These are phyloP conservation scores for Penicillium vulpinum DNA, from an alignment of 2,329 filamentous ascomycete genomes.

Conservation along the genomic window DNA sequence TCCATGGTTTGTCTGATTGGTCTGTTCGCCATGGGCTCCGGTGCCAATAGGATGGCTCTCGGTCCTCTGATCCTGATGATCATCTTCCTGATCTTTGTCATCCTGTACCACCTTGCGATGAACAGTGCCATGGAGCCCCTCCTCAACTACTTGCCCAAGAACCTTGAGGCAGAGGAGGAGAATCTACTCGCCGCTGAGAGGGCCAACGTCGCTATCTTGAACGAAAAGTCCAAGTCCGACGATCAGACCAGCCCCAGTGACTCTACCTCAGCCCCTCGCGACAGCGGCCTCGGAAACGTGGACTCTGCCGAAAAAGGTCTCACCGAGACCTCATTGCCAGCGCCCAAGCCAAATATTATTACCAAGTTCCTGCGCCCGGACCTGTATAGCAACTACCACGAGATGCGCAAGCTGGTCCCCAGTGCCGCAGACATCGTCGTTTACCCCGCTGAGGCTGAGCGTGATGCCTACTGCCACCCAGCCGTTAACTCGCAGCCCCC, in stretches of 20 bases:
- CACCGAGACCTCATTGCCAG: conserved; percentile 20
- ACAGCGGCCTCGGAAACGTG: conserved; percentile 32
- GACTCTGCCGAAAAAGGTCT: conserved; percentile 41
- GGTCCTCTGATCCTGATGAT: conserved; percentile 76
- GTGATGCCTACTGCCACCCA: conserved; percentile 73
- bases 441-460: conserved; percentile 63
- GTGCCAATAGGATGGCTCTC: conserved; percentile 61
- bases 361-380: conserved; percentile 72
- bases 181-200: conserved; percentile 40
- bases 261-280: conserved; percentile 15
- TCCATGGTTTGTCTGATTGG: conserved; percentile 81
- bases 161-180: conserved; percentile 62
- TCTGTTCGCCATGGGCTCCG: conserved; percentile 70
- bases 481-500: conserved; percentile 63
- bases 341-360: conserved; percentile 39
- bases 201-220: conserved; percentile 7
- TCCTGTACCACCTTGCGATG: conserved; percentile 71
- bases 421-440: conserved; percentile 51
- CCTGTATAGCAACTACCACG: conserved; percentile 69
- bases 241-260: background rate
- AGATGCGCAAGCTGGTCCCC: conserved; percentile 69
- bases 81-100: conserved; percentile 70
- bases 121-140: conserved; percentile 73
- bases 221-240: background rate
- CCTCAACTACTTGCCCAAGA: conserved; percentile 75